phyloP scores from a whole-genome alignment of 257 asterid genomes.

The Catharanthus roseus region DNA sequence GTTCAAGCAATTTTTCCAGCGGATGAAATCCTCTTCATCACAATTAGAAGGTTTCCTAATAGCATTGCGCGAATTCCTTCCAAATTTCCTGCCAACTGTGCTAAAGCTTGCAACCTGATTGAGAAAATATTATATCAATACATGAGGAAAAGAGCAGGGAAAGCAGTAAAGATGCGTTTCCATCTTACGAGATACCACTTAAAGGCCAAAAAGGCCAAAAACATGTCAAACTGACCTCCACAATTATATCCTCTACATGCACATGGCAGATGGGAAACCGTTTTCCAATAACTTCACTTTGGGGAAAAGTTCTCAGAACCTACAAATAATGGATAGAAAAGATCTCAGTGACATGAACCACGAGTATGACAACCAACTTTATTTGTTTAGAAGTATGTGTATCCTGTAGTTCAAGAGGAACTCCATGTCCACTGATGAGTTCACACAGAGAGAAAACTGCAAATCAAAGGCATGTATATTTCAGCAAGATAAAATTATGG shows the following conservation, averaged over 20 bases:
- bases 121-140: neutral
- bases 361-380: neutral
- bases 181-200: neutral
- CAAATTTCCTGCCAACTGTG: constrained; percentile 19
- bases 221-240: constrained; percentile 22
- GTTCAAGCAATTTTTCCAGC: constrained; percentile 31
- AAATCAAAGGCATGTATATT: neutral
- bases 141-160: neutral
- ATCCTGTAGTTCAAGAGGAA: neutral
- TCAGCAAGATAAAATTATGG: neutral
- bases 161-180: neutral
- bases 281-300: constrained; percentile 24
- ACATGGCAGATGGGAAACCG: constrained; percentile 33
- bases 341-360: neutral
- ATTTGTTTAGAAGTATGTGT: neutral
- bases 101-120: constrained; percentile 32
- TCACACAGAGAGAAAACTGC: neutral
- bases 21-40: constrained; percentile 21
- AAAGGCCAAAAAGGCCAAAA: neutral
- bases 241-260: constrained; percentile 22
- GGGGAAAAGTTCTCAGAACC: constrained; percentile 25
- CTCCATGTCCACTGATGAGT: neutral
- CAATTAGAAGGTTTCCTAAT: constrained; percentile 21
- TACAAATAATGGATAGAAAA: constrained; percentile 13
- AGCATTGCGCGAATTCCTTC: constrained; percentile 9